Percentiles rank a stretch among this genome's conserved stretches.
Evolutionary conservation across 2,329 filamentous ascomycete genomes (phyloP).

Genomic region (Sporothrix inflata): DNA sequence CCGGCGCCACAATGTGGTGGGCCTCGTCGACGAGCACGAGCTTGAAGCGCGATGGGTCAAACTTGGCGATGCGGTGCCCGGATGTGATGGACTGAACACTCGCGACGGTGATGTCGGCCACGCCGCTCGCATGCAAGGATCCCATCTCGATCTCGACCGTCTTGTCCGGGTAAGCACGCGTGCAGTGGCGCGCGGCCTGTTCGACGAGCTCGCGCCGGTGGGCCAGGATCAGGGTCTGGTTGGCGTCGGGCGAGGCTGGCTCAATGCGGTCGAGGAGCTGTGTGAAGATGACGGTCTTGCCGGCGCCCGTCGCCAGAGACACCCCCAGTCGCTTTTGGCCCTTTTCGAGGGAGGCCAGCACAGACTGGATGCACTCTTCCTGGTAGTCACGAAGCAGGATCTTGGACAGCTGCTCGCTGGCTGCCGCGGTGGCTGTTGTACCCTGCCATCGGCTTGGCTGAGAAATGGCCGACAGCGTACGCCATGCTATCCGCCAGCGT

Average conservation of each 20-base stretch:
- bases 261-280: conserved; percentile 82
- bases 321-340: conserved; percentile 82
- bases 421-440: not conserved
- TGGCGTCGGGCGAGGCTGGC: conserved; percentile 58
- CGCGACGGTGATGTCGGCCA: conserved; percentile 90
- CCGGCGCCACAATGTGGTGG: conserved; percentile 88
- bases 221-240: conserved; percentile 85
- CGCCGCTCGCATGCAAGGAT: conserved; percentile 71
- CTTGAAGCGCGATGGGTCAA: conserved; percentile 79
- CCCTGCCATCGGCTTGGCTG: conserved; percentile 11
- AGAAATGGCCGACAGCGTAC: not conserved
- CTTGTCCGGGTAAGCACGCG: conserved; percentile 76
- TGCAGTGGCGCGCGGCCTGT: conserved; percentile 87
- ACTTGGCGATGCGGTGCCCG: conserved; percentile 72
- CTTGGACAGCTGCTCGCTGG: conserved; percentile 19
- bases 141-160: conserved; percentile 92
- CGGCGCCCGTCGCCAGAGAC: conserved; percentile 83
- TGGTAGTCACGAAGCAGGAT: conserved; percentile 80
- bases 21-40: conserved; percentile 93
- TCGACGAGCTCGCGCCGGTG: conserved; percentile 93
- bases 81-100: conserved; percentile 85
- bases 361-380: conserved; percentile 85
- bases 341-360: conserved; percentile 67
- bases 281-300: conserved; percentile 96
- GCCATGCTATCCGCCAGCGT: conserved; percentile 25